These are phyloP conservation scores for Metschnikowia chrysomelidarum DNA, from an alignment of 805 yeast species.

Conservation along the genomic window DNA sequence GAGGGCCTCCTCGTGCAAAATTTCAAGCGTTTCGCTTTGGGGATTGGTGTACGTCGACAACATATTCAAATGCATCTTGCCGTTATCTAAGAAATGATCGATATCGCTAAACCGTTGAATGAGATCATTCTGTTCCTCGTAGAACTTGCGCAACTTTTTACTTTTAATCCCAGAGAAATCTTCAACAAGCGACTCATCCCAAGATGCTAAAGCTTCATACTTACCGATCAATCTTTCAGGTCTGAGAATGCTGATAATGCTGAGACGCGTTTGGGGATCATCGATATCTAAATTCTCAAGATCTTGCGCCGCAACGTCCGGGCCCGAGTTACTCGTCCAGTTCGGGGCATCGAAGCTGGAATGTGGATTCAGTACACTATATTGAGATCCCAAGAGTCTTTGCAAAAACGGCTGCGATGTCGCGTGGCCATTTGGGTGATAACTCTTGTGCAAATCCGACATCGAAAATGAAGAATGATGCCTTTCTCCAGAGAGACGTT, in stretches of 20 bases:
- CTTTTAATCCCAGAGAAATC: constrained; percentile 23
- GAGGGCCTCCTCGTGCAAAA: constrained; percentile 17
- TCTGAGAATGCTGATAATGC: constrained; percentile 24
- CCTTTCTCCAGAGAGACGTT: constrained; percentile 2
- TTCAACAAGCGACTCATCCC: constrained; percentile 25
- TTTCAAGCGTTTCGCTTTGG: constrained; percentile 15
- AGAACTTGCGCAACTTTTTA: constrained; percentile 40
- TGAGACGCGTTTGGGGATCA: constrained; percentile 24
- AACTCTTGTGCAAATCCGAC: constrained; percentile 14
- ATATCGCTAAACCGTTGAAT: constrained; percentile 57
- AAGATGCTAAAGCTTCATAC: constrained; percentile 27
- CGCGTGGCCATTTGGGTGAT: constrained; percentile 2
- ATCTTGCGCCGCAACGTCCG: constrained; percentile 8
- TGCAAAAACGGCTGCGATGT: constrained; percentile 25
- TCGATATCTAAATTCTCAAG: constrained; percentile 19
- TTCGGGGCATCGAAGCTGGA: constrained; percentile 15
- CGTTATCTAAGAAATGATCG: constrained; percentile 67
- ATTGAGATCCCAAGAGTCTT: constrained; percentile 27
- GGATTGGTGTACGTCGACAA: constrained; percentile 50
- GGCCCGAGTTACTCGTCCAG: constrained; percentile 8
- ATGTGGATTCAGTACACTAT: constrained; percentile 32
- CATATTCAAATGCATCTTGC: constrained; percentile 60
- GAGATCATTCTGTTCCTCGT: constrained; percentile 57
- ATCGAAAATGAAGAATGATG: constrained; percentile 19
- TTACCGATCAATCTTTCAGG: constrained; percentile 38